These are phyloP conservation scores for Epicoccum nigrum DNA, from an alignment of 2,329 filamentous ascomycete genomes.

Conservation along the genomic window DNA sequence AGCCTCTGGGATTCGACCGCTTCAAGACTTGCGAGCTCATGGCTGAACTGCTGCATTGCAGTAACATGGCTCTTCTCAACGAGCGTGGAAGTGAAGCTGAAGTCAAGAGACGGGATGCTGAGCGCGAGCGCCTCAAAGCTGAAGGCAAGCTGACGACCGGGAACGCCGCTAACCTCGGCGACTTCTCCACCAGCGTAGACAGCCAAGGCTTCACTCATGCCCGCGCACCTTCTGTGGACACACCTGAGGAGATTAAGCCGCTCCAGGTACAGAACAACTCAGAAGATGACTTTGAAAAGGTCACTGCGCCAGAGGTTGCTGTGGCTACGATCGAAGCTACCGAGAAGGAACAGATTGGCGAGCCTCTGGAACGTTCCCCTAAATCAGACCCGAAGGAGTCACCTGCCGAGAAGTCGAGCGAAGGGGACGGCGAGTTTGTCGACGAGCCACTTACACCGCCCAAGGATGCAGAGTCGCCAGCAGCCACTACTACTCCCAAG, in stretches of 20 bases:
- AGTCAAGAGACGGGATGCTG: constrained; percentile 77
- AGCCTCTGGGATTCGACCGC: constrained; percentile 93
- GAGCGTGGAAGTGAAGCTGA: constrained; percentile 88
- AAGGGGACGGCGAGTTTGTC: constrained; percentile 71
- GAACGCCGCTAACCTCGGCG: constrained; percentile 62
- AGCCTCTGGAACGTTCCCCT: constrained; percentile 48
- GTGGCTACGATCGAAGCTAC: constrained; percentile 67
- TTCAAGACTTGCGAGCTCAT: constrained; percentile 99
- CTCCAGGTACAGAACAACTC: constrained; percentile 81
- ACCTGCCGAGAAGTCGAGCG: constrained; percentile 28
- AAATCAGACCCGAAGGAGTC: constrained; percentile 51
- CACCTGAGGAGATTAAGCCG: constrained; percentile 70
- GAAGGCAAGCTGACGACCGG: constrained; percentile 75
- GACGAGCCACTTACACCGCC: constrained; percentile 75
- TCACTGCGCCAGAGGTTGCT: constrained; percentile 71
- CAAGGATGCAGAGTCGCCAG: constrained; percentile 30
- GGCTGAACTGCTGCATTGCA: constrained; percentile 96
- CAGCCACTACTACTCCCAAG: constrained; percentile 28
- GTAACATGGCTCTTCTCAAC: constrained; percentile 96
- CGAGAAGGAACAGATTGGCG: constrained; percentile 53
- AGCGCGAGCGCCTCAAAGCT: constrained; percentile 77
- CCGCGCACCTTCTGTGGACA: constrained; percentile 54
- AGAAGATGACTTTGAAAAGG: constrained; percentile 94
- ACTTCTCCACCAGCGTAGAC: constrained; percentile 59
- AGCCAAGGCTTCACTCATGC: constrained; percentile 60